Conservation (phyloP, 139 green algal genomes). For the Mesotaenium endlicherianum region DNA sequence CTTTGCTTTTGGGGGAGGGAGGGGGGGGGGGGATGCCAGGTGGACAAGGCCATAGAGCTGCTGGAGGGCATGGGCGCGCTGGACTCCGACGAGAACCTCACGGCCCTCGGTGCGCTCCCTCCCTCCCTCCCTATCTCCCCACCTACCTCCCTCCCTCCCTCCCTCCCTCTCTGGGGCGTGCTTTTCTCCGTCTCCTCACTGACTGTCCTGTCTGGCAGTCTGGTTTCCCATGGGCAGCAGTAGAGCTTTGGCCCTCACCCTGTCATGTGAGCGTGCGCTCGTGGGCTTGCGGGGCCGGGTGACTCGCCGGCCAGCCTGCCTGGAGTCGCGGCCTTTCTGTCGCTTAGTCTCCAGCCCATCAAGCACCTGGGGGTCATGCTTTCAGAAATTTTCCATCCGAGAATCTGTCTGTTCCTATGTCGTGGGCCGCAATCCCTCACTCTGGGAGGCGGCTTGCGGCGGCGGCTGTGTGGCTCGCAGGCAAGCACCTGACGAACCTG, state of each 20-base stretch:
- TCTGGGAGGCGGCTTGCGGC: constrained; percentile 70
- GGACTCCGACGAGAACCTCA: constrained; percentile 54
- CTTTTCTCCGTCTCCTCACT: too few species aligned
- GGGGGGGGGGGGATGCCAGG: too few species aligned
- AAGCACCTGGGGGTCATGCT: too few species aligned
- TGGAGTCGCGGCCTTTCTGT: too few species aligned
- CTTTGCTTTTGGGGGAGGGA: too few species aligned
- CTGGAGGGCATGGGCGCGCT: constrained; percentile 55
- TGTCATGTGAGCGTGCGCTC: too few species aligned
- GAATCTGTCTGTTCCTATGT: neutral
- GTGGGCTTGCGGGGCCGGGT: too few species aligned
- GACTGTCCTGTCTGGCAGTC: too few species aligned
- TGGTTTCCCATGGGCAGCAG: too few species aligned
- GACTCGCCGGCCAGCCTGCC: too few species aligned
- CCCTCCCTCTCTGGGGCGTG: neutral
- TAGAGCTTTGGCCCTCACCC: too few species aligned
- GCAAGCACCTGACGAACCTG: constrained; percentile 50
- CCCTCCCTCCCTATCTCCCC: neutral
- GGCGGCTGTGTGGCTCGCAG: neutral
- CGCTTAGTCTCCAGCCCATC: too few species aligned
- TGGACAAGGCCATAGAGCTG: constrained; percentile 55
- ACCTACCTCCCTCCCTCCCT: neutral
- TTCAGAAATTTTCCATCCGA: neutral
- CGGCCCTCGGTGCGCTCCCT: constrained; percentile 45
- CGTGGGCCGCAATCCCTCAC: constrained; percentile 42